Conservation (phyloP, 2,329 filamentous ascomycete species). For the Sporothrix euskadiensis region DNA sequence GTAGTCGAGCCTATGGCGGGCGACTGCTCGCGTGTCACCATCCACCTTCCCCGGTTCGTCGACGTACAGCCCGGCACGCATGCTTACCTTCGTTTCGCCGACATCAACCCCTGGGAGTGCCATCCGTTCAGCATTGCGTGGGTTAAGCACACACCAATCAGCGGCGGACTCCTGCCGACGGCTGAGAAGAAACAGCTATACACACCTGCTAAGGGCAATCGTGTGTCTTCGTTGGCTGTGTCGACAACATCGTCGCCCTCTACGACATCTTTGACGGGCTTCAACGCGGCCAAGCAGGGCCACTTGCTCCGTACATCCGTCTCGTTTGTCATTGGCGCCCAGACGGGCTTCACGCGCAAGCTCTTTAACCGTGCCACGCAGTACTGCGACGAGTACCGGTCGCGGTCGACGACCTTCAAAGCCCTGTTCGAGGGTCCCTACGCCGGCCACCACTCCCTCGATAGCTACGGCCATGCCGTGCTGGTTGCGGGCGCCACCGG, state of each 20-base stretch:
- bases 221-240: not conserved
- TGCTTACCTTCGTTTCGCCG: slow-evolving; percentile 70
- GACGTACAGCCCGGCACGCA: slow-evolving; percentile 70
- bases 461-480: slow-evolving; percentile 88
- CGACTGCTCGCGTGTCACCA: slow-evolving; percentile 68
- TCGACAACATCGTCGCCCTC: not conserved
- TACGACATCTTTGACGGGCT: slow-evolving; percentile 9
- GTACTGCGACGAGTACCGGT: slow-evolving; percentile 45
- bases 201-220: slow-evolving; percentile 23
- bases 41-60: slow-evolving; percentile 67
- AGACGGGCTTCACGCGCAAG: slow-evolving; percentile 82
- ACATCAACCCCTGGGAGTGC: slow-evolving; percentile 67
- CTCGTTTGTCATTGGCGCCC: slow-evolving; percentile 82
- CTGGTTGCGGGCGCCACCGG: slow-evolving; percentile 91
- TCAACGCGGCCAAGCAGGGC: slow-evolving; percentile 39
- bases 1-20: slow-evolving; percentile 67
- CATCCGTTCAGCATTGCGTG: slow-evolving; percentile 80
- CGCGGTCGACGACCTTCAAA: slow-evolving; percentile 57
- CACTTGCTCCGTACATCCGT: slow-evolving; percentile 55
- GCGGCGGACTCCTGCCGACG: slow-evolving; percentile 41
- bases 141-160: slow-evolving; percentile 58
- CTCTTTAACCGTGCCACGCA: slow-evolving; percentile 68
- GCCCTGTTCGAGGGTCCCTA: slow-evolving; percentile 91
- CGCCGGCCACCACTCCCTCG: slow-evolving; percentile 76
- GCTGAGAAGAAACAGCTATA: slow-evolving; percentile 44